phyloP scores from a whole-genome alignment of 352 stramenopile species.

The Phytophthora megakarya region DNA sequence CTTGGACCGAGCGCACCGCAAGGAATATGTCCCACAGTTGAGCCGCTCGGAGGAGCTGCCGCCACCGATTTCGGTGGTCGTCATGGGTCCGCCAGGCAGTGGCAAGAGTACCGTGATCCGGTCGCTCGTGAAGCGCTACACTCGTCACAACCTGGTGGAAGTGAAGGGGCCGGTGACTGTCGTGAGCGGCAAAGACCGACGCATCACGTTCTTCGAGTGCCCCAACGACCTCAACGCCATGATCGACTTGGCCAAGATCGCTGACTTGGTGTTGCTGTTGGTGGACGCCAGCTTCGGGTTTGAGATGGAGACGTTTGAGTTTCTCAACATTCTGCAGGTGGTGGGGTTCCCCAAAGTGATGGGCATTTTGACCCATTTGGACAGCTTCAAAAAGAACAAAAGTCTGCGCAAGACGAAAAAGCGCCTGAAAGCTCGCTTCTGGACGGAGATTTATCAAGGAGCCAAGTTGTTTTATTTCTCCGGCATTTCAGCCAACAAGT shows the following conservation, averaged over 20 bases:
- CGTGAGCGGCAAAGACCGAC: slow-evolving; percentile 96
- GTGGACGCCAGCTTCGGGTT: slow-evolving; percentile 99
- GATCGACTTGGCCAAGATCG: slow-evolving; percentile 98
- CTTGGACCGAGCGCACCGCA: slow-evolving; percentile 96
- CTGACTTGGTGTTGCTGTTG: slow-evolving; percentile 98
- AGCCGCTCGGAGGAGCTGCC: slow-evolving; percentile 86
- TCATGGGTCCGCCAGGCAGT: slow-evolving; percentile 97
- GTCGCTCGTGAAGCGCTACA: slow-evolving; percentile 99
- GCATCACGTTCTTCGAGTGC: slow-evolving; percentile 99
- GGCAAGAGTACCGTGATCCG: slow-evolving; percentile 99
- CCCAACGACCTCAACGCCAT: slow-evolving; percentile 94
- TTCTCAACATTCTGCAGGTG: slow-evolving; percentile 99
- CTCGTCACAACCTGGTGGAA: slow-evolving; percentile 96
- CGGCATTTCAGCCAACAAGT: slow-evolving; percentile 98
- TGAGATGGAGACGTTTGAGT: slow-evolving; percentile 99
- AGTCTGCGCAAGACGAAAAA: slow-evolving; percentile 99
- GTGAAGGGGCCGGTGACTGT: slow-evolving; percentile 99
- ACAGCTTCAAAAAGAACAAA: slow-evolving; percentile 98
- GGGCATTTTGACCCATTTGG: slow-evolving; percentile 99
- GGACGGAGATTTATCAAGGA: slow-evolving; percentile 97
- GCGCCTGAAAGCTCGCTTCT: slow-evolving; percentile 98
- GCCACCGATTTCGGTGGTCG: slow-evolving; percentile 95
- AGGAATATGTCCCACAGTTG: slow-evolving; percentile 95
- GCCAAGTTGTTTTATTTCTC: slow-evolving; percentile 98
- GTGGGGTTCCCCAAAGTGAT: slow-evolving; percentile 94